Conservation (phyloP, 805 yeast genomes). For the Dipodascus albidus region DNA sequence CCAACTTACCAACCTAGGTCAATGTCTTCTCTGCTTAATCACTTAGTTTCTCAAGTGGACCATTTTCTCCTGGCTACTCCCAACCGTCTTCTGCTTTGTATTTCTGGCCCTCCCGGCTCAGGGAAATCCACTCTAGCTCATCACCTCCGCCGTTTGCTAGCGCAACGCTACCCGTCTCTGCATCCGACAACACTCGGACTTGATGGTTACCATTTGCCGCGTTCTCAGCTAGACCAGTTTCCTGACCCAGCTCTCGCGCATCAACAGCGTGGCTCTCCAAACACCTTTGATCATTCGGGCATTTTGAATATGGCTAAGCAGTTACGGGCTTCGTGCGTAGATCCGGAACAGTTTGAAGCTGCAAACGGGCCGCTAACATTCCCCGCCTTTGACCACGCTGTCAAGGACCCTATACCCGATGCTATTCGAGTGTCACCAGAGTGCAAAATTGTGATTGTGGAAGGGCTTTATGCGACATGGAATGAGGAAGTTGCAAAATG, state of each 20-base stretch:
- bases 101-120: slow-evolving; percentile 77
- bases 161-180: slow-evolving; percentile 5
- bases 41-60: not conserved
- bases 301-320: slow-evolving; percentile 24
- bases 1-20: not conserved
- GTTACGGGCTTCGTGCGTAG: slow-evolving; percentile 14
- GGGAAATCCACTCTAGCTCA: slow-evolving; percentile 67
- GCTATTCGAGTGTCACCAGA: slow-evolving; percentile 36
- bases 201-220: slow-evolving; percentile 70
- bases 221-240: slow-evolving; percentile 36
- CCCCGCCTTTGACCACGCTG: slow-evolving; percentile 68
- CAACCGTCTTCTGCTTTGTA: slow-evolving; percentile 39
- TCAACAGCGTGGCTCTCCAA: slow-evolving; percentile 70
- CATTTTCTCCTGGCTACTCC: not conserved
- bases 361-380: slow-evolving; percentile 13
- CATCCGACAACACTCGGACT: slow-evolving; percentile 37
- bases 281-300: slow-evolving; percentile 60
- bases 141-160: slow-evolving; percentile 33
- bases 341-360: slow-evolving; percentile 3
- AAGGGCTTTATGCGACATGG: slow-evolving; percentile 74
- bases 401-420: slow-evolving; percentile 52
- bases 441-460: slow-evolving; percentile 50
- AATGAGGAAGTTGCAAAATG: slow-evolving; percentile 30
- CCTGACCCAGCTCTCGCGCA: slow-evolving; percentile 47
- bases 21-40: not conserved